Evolutionary conservation across 306 rosid species (phyloP), one percentile per base, ranked within the genome.

Genomic region (Prunus campanulata): DNA sequence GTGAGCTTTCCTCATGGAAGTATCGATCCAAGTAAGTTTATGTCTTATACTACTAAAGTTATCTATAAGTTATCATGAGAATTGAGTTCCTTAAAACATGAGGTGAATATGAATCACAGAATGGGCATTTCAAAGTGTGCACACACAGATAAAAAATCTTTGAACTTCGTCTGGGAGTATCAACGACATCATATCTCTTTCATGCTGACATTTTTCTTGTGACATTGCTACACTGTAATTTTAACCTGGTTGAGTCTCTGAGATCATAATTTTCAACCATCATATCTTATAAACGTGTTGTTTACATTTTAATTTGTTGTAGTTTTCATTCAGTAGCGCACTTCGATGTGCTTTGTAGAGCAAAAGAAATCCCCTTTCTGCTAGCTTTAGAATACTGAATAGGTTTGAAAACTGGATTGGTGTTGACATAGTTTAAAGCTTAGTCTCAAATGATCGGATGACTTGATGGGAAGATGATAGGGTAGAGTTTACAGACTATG

Each of bases 1-100:
- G 99, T 95, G 76, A 95, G 99, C 90, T 91, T 95, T 75, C 99
- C 99, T 68, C 99, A 76, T 66, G 97, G 97, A 75, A 88, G 74
- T 75, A 92, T 95, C 22, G 99, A 95, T 83, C 99, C 99, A 47
- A 95, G 99, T 95, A 83, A 82, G 99, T 84, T 61, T 79, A 57
- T 74, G 50, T 50, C 63, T 79, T 76, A 65, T 47, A 42, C 68
- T 29, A 32, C 75, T 72, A 6, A 47, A 51, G 61, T 70, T 14
- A 48, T 77, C 49, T 75, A 18, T 72, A 54, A 74, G 61, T 61
- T 71, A 47, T 71, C 74, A 56, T 63, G 56, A 32, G 68, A 68
- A 71, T 66, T 64, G 55, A 55, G 68, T 68, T 47, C 68, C 52
- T 46, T 70, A 61, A 71, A 62, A 52, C 55, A 32, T 68, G 54